A percentile compares a stretch with the other conserved stretches of the same genome.
phyloP scores from a whole-genome alignment of 441 rosid species.

The Pelargonium myrrhifolium region DNA sequence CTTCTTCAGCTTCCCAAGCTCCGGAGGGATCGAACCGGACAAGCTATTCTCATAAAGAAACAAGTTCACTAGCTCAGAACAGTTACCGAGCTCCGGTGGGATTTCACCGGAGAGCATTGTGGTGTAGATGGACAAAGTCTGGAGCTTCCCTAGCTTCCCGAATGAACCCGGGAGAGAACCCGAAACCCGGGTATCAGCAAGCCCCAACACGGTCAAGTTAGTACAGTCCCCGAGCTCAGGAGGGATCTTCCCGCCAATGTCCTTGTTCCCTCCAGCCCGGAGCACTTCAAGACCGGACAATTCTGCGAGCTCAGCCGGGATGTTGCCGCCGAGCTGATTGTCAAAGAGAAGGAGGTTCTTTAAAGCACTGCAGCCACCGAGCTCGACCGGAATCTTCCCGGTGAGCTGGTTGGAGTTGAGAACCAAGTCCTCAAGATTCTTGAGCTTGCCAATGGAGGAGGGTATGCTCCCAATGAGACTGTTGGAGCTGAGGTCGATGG shows the following conservation, averaged over 20 bases:
- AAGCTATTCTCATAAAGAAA: conserved; percentile 76
- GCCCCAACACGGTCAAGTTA: conserved; percentile 66
- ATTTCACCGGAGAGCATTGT: conserved; percentile 79
- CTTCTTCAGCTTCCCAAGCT: conserved; percentile 62
- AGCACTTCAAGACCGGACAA: conserved; percentile 52
- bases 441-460: conserved; percentile 27
- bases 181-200: conserved; percentile 69
- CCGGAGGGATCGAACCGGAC: conserved; percentile 69
- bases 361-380: conserved; percentile 41
- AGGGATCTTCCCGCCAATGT: conserved; percentile 64
- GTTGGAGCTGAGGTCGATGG: conserved; percentile 67
- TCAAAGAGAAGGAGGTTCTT: conserved; percentile 52
- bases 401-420: conserved; percentile 77
- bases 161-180: conserved; percentile 65
- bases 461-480: conserved; percentile 36
- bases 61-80: conserved; percentile 72
- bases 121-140: conserved; percentile 63
- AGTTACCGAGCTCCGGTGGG: conserved; percentile 74
- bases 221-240: conserved; percentile 64
- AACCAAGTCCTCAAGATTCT: conserved; percentile 43
- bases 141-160: conserved; percentile 67
- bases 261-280: conserved; percentile 85
- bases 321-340: conserved; percentile 51
- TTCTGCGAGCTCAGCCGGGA: conserved; percentile 64
- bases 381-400: conserved; percentile 68